These are phyloP conservation scores for Pythium periplocum DNA, from an alignment of 352 stramenopile species.

Conservation along the genomic window DNA sequence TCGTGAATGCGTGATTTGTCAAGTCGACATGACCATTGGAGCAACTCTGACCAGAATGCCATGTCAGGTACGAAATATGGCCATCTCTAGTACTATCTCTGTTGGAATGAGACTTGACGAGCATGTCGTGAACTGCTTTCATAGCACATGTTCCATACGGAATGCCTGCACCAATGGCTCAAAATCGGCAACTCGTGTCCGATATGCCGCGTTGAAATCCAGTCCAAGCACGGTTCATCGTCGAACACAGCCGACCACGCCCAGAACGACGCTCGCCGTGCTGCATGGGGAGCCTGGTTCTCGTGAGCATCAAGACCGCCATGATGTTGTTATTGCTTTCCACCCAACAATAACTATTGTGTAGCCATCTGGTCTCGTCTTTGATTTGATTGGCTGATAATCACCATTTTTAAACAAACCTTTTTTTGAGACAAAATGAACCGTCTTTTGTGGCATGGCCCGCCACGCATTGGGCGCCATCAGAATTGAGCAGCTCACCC, in stretches of 20 bases:
- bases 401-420: background rate
- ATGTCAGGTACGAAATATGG: conserved; percentile 38
- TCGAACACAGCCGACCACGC: conserved; percentile 20
- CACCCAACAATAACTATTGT: too few relatives aligned
- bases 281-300: conserved; percentile 77
- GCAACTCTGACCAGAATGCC: conserved; percentile 66
- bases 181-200: conserved; percentile 82
- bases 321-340: too few relatives aligned
- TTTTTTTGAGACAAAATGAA: conserved; percentile 7
- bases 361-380: too few relatives aligned
- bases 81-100: too few relatives aligned
- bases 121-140: background rate
- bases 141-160: conserved; percentile 80
- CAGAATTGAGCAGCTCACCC: background rate
- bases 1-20: conserved; percentile 78
- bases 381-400: too few relatives aligned
- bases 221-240: conserved; percentile 34
- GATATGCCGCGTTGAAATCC: conserved; percentile 74
- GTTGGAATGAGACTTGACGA: too few relatives aligned
- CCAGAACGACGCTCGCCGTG: conserved; percentile 44
- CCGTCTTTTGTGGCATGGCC: too few relatives aligned
- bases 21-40: conserved; percentile 70
- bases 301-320: conserved; percentile 23
- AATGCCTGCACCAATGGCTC: conserved; percentile 74
- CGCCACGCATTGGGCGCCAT: background rate